Evolutionary conservation across 169 alveolate species (phyloP).

Genomic region (Plasmodium sp.): DNA sequence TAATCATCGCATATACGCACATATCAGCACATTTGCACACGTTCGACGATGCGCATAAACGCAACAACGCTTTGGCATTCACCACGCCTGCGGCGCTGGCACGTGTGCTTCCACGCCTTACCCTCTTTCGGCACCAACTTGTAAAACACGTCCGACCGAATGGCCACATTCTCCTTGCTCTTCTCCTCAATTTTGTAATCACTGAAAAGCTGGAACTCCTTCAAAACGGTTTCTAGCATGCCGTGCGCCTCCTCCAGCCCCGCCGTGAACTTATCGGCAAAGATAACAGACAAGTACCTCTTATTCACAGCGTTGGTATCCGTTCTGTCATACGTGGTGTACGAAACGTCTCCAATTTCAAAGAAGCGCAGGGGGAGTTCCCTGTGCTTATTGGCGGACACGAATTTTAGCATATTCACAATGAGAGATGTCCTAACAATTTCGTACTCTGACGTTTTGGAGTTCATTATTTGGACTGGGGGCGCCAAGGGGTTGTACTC

Average conservation of each 20-base stretch:
- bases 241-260: conserved; percentile 85
- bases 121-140: conserved; percentile 41
- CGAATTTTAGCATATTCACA: conserved; percentile 93
- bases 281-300: conserved; percentile 87
- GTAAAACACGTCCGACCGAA: conserved; percentile 50
- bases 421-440: conserved; percentile 93
- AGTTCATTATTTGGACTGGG: conserved; percentile 93
- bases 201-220: conserved; percentile 53
- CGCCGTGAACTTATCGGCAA: conserved; percentile 81
- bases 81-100: not conserved
- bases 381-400: conserved; percentile 89
- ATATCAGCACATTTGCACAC: not conserved
- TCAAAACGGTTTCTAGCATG: conserved; percentile 73
- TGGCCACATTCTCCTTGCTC: conserved; percentile 37
- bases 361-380: conserved; percentile 94
- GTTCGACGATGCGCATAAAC: not conserved
- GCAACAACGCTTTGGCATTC: not conserved
- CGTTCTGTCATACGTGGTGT: conserved; percentile 79
- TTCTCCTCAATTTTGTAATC: conserved; percentile 72
- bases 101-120: not conserved
- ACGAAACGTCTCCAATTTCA: conserved; percentile 93
- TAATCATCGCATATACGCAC: not conserved
- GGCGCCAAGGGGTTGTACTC: conserved; percentile 44
- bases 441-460: conserved; percentile 94
- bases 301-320: conserved; percentile 89